Base-by-base conservation (phyloP, 202 grass and related monocot genomes). In the Brachypodium distachyon region DNA sequence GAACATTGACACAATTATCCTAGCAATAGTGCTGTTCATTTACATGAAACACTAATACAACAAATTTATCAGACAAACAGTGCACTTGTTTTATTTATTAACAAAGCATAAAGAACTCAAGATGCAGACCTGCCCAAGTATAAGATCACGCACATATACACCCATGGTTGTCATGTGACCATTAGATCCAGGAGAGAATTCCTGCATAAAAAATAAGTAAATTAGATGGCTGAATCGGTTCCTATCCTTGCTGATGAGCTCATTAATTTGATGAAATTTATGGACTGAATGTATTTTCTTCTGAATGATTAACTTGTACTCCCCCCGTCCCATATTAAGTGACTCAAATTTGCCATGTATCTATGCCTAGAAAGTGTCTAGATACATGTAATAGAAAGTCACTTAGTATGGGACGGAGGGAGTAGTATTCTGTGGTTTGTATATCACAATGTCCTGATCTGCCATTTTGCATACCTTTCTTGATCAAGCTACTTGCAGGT, bases 81-180 rank as follows among this genome's bases (percentile, higher is more conserved):
- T 54, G 36, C 36, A 6, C 1, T 31, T 54, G 43, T 61, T 52
- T 63, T n/a, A n/a, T n/a, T 18, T 41, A 59, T 76, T 42, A 1
- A 23, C n/a, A 61, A 78, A 70, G 14, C 9, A 76, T 2, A 67
- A 57, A 10, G n/a, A 37, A 60, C 33, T 63, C 25, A 70, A 76
- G 81, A 25, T 39, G 17, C 46, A 71, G 7, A 88, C 91, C 89
- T 99, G 91, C 54, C 96, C 96, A 80, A 92, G 96, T 61, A 98
- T 83, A 88, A 98, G 91, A 89, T 98, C 96, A 70, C 91, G 89
- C 21, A 95, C 85, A 87, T 95, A 99, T 58, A 95, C 89, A 65
- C 96, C 96, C 87, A 99, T 95, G 72, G 96, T 99, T 85, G 91
- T 92, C 77, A 85, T 75, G 36, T 79, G 75, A 21, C 90, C 87